Evolutionary conservation across 164 flowering plant species (phyloP), one percentile per base, ranked within the genome.

Genomic region (Liriodendron chinense): DNA sequence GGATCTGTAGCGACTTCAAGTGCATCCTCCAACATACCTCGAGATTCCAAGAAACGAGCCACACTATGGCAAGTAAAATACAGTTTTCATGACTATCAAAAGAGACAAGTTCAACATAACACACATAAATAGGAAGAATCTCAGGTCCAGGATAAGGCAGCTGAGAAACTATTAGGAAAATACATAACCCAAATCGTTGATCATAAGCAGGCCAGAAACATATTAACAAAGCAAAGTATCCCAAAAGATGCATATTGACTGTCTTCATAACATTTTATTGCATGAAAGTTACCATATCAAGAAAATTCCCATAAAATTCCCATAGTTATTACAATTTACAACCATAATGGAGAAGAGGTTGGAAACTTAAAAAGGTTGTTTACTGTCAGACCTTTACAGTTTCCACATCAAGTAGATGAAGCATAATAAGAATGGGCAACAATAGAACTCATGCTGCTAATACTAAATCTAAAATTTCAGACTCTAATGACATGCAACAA

Each of bases 1-100:
- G 98, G 96, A 71, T 94, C 99, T 1, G 97, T 91, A 47, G 99
- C 99, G 70, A 96, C 97, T 86, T 96, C 98, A 61, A 96, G 78
- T 25, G 99, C 99, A 77, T 94, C 96, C 79, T 91, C 98, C 72
- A 92, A 74, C 97, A 90, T 92, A n/a, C 96, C 97, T 53, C 98
- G 91, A 24, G 99, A 90, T 77, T 94, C 99, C 90, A 96, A 81
- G 89, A 96, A 96, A 65, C 79, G 98, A 68, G 99, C 98, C 83
- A 96, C 99, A 83, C 92, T 91, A 16, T 53, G 61, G 47, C 48
- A 69, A 67, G 53, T 25, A 71, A 74, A 63, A 20, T n/a, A 69
- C 16, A 50, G 72, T 70, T 28, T 28, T 56, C 47, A 20, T n/a
- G 13, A 48, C 48, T 18, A 68, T 28, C 23, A 82, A 61, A 28